Evolutionary conservation across 768 basidiomycete genomes (phyloP).

Genomic region (Udeniomyces megalosporus): DNA sequence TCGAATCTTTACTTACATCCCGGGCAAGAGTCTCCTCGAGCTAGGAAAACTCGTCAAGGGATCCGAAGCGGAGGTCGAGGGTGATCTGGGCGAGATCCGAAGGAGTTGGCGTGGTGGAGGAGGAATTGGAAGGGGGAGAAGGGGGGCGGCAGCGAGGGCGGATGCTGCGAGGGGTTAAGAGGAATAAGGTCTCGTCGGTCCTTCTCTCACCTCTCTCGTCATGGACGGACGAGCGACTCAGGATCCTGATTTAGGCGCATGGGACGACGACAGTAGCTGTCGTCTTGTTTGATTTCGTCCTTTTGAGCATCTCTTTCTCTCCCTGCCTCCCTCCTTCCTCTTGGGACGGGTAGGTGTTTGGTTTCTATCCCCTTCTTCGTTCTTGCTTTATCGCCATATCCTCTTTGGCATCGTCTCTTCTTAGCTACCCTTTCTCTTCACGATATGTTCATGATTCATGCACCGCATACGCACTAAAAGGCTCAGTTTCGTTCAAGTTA

Average conservation of each 20-base stretch:
- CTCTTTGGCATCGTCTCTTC: no score
- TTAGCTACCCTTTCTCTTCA: no score
- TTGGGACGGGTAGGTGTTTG: no score
- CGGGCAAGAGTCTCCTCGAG: constrained; percentile 22
- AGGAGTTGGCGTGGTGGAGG: constrained; percentile 21
- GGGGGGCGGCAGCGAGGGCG: constrained; percentile 14
- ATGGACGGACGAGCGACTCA: no score
- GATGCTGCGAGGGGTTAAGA: neutral
- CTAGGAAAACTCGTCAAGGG: constrained; percentile 18
- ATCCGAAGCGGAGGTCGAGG: constrained; percentile 23
- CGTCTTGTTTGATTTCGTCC: no score
- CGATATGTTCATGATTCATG: no score
- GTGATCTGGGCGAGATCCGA: constrained; percentile 23
- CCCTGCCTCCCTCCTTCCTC: no score
- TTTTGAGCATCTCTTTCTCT: no score
- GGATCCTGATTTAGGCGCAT: no score
- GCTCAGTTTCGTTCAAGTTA: no score
- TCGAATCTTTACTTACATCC: constrained; percentile 6
- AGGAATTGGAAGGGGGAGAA: constrained; percentile 16
- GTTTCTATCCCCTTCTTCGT: neutral
- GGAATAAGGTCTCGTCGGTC: neutral
- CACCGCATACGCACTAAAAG: no score
- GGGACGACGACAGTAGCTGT: no score
- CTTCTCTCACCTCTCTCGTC: neutral
- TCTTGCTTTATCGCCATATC: neutral